Base-by-base conservation (phyloP, 2,329 filamentous ascomycete species). In the Arthrobotrys iridis region DNA sequence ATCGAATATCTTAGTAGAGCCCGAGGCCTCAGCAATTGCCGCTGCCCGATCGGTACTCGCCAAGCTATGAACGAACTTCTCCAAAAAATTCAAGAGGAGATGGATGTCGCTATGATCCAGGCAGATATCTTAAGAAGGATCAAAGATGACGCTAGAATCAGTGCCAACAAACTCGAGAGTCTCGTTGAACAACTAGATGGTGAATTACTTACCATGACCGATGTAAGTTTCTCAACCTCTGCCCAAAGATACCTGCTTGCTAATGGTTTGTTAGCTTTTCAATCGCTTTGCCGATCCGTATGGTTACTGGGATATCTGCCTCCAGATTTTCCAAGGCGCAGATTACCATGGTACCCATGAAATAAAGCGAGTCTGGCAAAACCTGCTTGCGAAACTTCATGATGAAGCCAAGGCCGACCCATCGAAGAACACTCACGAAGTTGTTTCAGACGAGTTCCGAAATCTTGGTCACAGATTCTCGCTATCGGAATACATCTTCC, bases 61-160 rank as follows among this genome's bases (percentile, higher is more conserved):
- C 91, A 94, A 80, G 88, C 90, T 75, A 91, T 95, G 81, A 95
- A 97, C 82, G 87, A 93, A 73, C 85, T 98, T 26, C 88, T 94
- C 67, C 92, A 96, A 79, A 89, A 93, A 77, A 91, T 97, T 22
- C 89, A 89, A 1, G 93, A 95, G 78, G 85, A 96, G 46, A 88
- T 99, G 7, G 95, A 99, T 79, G 88, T 98, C 57, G 94, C 93
- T 11, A 94, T 95, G 80, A 95, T 99, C 62, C 95, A 99, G 82
- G 92, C 97, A 80, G 95, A 99, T 79, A 83, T 98, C 43, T 82
- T 98, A 22, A 90, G 93, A 80, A 87, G 92, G 48, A 84, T 99
- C 60, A 88, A 86, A 80, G 86, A 86, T 7, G 95, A 99, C 77
- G 81, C 84, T 0, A 88, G 95, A 45, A 86, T 97, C 37, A 83